Conservation (phyloP, 129 eudicot genomes). For the carrot (Daucus carota) region DH1_v3.0 NC_030385.2:30967501-30968000, state of each 20-base stretch:
- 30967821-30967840: constrained; percentile 97
- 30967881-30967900: not conserved
- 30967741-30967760: constrained; percentile 79
- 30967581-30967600: constrained; percentile 38
- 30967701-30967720: constrained; percentile 51
- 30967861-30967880: constrained; percentile 69
- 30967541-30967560: constrained; percentile 8
- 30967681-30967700: constrained; percentile 43
- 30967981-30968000: not conserved
- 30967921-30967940: not conserved
- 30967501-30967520: too few species aligned
- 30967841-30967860: constrained; percentile 95
- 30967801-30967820: constrained; percentile 92
- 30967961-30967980: not conserved
- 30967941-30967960: not conserved
- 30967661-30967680: constrained; percentile 44
- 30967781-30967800: constrained; percentile 77
- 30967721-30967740: constrained; percentile 89
- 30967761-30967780: constrained; percentile 70
- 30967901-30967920: not conserved
- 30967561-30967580: not conserved
- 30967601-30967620: constrained; percentile 38
- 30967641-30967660: constrained; percentile 71
- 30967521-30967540: not conserved
- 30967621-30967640: constrained; percentile 69